Percentiles rank a stretch among this genome's conserved stretches.
Evolutionary conservation across 1,284 basidiomycete species (phyloP).

Genomic region (Fomes fomentarius): DNA sequence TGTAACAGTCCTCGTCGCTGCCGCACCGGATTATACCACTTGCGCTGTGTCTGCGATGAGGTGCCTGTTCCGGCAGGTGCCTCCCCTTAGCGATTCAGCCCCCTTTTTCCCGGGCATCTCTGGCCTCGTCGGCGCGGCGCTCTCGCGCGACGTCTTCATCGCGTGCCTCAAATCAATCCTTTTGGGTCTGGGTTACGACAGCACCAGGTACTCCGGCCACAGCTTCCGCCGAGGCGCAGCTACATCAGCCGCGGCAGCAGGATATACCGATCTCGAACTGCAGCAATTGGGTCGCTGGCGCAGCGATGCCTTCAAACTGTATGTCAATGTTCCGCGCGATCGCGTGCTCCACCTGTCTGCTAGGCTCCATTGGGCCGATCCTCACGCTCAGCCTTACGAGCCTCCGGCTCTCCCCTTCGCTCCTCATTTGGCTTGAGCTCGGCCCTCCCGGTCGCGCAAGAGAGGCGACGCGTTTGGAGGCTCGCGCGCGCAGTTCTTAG

Average conservation of each 20-base stretch:
- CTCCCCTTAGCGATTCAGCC: background rate
- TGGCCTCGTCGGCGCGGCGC: no score
- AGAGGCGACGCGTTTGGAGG: constrained; percentile 10
- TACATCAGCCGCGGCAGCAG: constrained; percentile 33
- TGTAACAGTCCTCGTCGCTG: constrained; percentile 32
- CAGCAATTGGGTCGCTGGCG: constrained; percentile 40
- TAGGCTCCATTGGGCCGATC: constrained; percentile 33
- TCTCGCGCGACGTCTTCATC: background rate
- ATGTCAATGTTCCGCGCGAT: constrained; percentile 31
- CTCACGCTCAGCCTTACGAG: constrained; percentile 10
- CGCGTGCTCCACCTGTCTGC: constrained; percentile 34
- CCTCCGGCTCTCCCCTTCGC: constrained; percentile 9
- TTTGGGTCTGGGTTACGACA: constrained; percentile 27
- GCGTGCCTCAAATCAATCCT: constrained; percentile 20
- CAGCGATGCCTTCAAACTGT: constrained; percentile 39
- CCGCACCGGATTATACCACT: constrained; percentile 24
- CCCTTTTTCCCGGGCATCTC: background rate
- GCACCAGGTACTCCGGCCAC: constrained; percentile 33
- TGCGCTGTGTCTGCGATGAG: constrained; percentile 35
- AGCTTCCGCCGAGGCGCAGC: constrained; percentile 27
- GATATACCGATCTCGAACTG: constrained; percentile 37
- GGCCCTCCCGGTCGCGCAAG: constrained; percentile 10
- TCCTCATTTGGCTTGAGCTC: constrained; percentile 13
- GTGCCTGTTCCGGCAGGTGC: background rate
- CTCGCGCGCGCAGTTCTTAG: no score